Percentiles rank a stretch among this genome's conserved stretches.
phyloP scores from a whole-genome alignment of 176 grass and related monocot species.

The Oryza glumipatula region DNA sequence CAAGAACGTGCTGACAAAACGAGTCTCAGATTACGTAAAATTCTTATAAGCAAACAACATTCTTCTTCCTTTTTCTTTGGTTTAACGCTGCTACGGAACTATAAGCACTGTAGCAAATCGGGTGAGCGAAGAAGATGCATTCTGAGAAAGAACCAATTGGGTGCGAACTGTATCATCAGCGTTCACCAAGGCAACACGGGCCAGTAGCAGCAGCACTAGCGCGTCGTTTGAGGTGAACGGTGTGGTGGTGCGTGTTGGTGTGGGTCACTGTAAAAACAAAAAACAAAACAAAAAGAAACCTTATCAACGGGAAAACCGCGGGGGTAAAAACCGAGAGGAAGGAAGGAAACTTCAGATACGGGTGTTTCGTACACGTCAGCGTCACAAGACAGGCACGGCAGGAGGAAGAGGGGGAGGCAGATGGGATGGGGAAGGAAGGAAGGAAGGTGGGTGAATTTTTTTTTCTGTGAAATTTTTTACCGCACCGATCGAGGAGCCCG shows the following conservation, averaged over 20 bases:
- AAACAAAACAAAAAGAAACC: neutral
- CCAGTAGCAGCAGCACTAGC: neutral
- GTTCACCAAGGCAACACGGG: neutral
- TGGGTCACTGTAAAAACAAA: neutral
- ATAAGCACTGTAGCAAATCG: neutral
- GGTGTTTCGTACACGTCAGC: constrained; percentile 69
- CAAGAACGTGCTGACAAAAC: neutral
- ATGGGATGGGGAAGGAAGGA: neutral
- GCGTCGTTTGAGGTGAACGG: constrained; percentile 33
- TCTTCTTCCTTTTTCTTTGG: neutral
- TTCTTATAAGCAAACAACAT: neutral
- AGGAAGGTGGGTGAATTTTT: constrained; percentile 18
- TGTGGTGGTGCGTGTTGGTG: neutral
- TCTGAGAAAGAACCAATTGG: neutral
- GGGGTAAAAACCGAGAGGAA: constrained; percentile 8
- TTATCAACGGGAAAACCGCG: neutral
- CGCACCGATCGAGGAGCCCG: constrained; percentile 40
- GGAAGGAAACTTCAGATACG: constrained; percentile 46
- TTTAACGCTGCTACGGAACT: neutral
- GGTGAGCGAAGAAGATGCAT: neutral
- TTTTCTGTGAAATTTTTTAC: neutral
- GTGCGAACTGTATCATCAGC: neutral
- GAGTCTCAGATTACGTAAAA: neutral
- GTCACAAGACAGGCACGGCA: neutral
- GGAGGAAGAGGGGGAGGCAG: neutral